A percentile compares a stretch with the other conserved stretches of the same genome.
These are phyloP conservation scores for Ustilago loliicola DNA, from an alignment of 1,284 basidiomycete species.

Conservation along the genomic window DNA sequence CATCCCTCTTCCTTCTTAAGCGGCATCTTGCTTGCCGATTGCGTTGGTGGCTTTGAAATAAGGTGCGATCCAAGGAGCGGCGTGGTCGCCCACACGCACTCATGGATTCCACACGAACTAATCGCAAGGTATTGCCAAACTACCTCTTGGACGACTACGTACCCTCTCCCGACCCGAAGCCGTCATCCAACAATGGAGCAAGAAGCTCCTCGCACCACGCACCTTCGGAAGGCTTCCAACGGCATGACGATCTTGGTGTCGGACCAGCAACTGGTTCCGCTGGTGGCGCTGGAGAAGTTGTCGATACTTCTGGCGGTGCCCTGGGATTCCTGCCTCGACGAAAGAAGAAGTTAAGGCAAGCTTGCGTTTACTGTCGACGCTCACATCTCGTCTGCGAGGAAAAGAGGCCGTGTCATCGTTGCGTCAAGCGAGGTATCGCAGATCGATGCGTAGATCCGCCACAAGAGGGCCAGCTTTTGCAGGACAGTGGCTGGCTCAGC, in stretches of 20 bases:
- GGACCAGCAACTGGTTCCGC: conserved; percentile 5
- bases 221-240: conserved; percentile 13
- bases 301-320: conserved; percentile 12
- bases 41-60: neutral
- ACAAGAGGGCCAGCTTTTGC: conserved; percentile 17
- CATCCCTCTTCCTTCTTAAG: neutral
- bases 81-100: conserved; percentile 6
- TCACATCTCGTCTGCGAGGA: conserved; percentile 53
- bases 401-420: conserved; percentile 45
- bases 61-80: neutral
- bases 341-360: conserved; percentile 49
- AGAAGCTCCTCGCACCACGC: neutral
- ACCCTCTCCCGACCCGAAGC: conserved; percentile 18
- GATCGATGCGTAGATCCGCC: conserved; percentile 46
- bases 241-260: neutral
- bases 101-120: conserved; percentile 30
- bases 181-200: neutral
- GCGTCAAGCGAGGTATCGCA: conserved; percentile 51
- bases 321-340: conserved; percentile 26
- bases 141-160: conserved; percentile 51
- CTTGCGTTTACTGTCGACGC: conserved; percentile 48
- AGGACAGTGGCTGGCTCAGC: conserved; percentile 8
- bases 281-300: neutral
- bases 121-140: conserved; percentile 50
- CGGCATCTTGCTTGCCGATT: neutral